These are phyloP conservation scores for Bryum argenteum DNA, from an alignment of 225 moss, liverwort and hornwort species.

Conservation along the genomic window DNA sequence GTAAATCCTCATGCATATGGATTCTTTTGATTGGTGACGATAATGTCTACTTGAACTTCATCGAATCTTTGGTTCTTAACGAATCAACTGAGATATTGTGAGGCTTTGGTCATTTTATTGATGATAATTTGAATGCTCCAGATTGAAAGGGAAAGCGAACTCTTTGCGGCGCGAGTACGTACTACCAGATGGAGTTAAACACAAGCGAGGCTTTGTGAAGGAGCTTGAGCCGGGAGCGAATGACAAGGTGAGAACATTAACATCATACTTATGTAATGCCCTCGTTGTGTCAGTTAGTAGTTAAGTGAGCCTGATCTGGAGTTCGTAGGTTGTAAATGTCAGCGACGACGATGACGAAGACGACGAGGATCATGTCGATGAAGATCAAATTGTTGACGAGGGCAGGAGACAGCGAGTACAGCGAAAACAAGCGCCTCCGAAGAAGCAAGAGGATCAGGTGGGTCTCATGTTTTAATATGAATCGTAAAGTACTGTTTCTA, in stretches of 20 bases:
- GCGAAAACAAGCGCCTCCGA: slow-evolving; percentile 32
- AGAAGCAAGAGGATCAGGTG: slow-evolving; percentile 62
- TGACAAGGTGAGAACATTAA: slow-evolving; percentile 41
- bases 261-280: no score
- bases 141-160: slow-evolving; percentile 74
- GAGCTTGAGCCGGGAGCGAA: slow-evolving; percentile 43
- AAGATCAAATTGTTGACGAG: slow-evolving; percentile 36
- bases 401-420: slow-evolving; percentile 30
- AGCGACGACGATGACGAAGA: slow-evolving; percentile 60
- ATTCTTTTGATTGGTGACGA: no score
- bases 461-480: slow-evolving; percentile 13
- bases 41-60: no score
- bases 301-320: slow-evolving; percentile 37
- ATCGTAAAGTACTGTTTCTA: background rate
- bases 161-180: slow-evolving; percentile 74
- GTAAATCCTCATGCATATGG: no score
- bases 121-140: no score
- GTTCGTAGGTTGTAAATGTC: slow-evolving; percentile 44
- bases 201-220: slow-evolving; percentile 94
- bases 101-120: slow-evolving; percentile 3
- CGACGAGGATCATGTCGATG: slow-evolving; percentile 50
- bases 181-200: slow-evolving; percentile 90
- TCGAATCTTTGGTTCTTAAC: no score
- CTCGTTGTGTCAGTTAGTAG: background rate
- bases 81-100: no score